Conservation (phyloP, 352 stramenopile genomes). For the Globisporangium paroecandrum region DNA sequence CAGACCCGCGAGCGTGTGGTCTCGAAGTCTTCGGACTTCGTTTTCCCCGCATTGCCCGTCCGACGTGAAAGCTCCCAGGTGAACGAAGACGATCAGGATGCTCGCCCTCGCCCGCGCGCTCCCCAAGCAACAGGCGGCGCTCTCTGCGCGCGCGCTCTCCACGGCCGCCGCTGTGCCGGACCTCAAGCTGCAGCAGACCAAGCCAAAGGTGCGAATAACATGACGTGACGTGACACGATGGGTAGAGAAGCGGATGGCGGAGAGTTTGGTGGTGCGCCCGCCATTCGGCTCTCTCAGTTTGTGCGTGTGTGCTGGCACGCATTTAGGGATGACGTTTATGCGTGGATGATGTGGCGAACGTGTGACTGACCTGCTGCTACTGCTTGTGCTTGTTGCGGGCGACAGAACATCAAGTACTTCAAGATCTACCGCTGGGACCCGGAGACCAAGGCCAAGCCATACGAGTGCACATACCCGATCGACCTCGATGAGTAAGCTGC, state of each 20-base stretch:
- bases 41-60: constrained; percentile 11
- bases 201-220: constrained; percentile 61
- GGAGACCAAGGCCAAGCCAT: constrained; percentile 92
- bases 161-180: constrained; percentile 40
- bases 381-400: constrained; percentile 8
- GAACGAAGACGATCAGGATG: not conserved
- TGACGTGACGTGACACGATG: too few relatives aligned
- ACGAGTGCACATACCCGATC: constrained; percentile 96
- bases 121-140: constrained; percentile 30
- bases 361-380: not conserved
- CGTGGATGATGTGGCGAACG: not conserved
- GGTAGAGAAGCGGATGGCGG: not conserved
- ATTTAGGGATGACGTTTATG: not conserved
- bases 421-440: constrained; percentile 99
- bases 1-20: not conserved
- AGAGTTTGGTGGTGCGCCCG: constrained; percentile 6
- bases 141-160: constrained; percentile 53
- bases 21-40: constrained; percentile 5
- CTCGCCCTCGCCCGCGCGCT: constrained; percentile 18
- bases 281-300: not conserved
- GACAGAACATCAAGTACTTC: constrained; percentile 96
- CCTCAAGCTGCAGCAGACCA: constrained; percentile 69
- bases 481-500: constrained; percentile 93
- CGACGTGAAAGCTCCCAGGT: constrained; percentile 14
- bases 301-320: not conserved